phyloP scores from a whole-genome alignment of 2,329 filamentous ascomycete species.

The Sporothrix phasma region DNA sequence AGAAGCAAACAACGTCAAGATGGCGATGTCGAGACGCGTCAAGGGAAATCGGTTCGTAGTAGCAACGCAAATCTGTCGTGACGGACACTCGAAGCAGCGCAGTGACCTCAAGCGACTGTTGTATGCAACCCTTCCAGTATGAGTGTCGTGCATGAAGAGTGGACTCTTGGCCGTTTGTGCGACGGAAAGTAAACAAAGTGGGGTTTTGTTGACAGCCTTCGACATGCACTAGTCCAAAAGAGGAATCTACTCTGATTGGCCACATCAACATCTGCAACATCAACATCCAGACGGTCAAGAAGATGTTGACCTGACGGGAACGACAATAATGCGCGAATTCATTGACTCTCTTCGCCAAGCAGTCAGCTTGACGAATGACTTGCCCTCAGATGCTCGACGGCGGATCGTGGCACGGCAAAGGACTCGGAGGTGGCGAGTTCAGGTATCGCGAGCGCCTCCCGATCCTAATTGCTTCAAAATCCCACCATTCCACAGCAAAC shows the following conservation, averaged over 20 bases:
- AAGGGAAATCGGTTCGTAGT: background rate
- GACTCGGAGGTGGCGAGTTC: no score
- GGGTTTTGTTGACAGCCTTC: background rate
- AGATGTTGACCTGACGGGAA: no score
- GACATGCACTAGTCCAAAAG: background rate
- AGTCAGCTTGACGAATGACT: no score
- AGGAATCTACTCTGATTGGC: background rate
- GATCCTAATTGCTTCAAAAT: no score
- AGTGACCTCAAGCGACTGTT: background rate
- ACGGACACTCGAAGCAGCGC: background rate
- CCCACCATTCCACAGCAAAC: no score
- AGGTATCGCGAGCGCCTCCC: no score
- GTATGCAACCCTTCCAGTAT: background rate
- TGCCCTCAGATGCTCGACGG: no score
- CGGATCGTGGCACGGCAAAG: no score
- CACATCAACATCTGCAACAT: background rate
- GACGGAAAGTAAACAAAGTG: constrained; percentile 2
- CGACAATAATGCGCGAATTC: no score
- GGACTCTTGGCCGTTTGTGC: background rate
- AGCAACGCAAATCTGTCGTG: background rate
- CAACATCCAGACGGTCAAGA: background rate
- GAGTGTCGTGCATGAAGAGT: background rate
- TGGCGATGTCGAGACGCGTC: background rate
- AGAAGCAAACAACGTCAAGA: background rate
- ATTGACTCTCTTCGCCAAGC: no score